These are phyloP conservation scores for Xylaria bambusicola DNA, from an alignment of 495 filamentous ascomycete species.

Conservation along the genomic window DNA sequence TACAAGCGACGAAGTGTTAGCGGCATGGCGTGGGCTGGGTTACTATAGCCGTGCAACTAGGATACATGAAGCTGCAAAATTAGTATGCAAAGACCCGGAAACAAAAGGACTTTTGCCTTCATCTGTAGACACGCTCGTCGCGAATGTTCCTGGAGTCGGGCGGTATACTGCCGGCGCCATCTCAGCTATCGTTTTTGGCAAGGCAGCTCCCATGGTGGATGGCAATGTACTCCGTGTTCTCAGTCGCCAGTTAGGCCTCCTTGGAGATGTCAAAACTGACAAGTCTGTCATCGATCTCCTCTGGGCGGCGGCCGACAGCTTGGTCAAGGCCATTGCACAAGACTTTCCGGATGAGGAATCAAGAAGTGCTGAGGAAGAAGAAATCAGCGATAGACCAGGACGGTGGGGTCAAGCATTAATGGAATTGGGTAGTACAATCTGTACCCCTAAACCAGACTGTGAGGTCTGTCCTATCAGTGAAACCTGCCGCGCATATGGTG, in stretches of 20 bases:
- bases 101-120: constrained; percentile 38
- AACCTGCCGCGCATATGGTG: constrained; percentile 45
- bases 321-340: constrained; percentile 44
- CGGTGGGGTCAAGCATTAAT: constrained; percentile 51
- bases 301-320: constrained; percentile 44
- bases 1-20: constrained; percentile 38
- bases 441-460: constrained; percentile 49
- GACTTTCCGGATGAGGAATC: constrained; percentile 12
- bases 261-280: constrained; percentile 43
- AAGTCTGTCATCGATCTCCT: constrained; percentile 38
- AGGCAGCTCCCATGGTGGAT: constrained; percentile 47
- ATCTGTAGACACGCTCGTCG: constrained; percentile 31
- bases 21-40: constrained; percentile 45
- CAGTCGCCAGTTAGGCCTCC: constrained; percentile 43
- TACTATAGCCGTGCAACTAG: constrained; percentile 49
- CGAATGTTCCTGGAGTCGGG: constrained; percentile 45
- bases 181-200: constrained; percentile 49
- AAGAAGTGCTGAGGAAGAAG: background rate
- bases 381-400: constrained; percentile 40
- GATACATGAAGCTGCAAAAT: constrained; percentile 40
- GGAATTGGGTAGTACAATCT: constrained; percentile 52
- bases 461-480: constrained; percentile 40
- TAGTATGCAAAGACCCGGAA: constrained; percentile 29
- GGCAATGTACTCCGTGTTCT: constrained; percentile 51
- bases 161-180: constrained; percentile 51